phyloP scores from a whole-genome alignment of 306 rosid species.

The Vicia sativa region DNA sequence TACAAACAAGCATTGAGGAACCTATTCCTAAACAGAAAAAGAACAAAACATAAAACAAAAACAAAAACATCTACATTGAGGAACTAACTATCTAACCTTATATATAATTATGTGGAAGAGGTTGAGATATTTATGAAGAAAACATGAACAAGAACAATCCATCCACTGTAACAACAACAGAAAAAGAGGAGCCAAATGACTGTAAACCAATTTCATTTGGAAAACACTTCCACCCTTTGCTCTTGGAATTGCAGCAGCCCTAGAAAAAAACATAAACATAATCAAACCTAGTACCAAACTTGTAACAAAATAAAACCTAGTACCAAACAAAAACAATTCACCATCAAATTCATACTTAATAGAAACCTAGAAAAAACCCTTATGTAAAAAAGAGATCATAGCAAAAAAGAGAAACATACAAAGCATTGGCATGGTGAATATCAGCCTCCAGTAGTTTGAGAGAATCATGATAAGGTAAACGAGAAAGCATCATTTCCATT shows the following conservation, averaged over 20 bases:
- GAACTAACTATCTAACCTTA: slow-evolving; percentile 63
- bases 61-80: neutral
- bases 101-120: slow-evolving; percentile 78
- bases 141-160: slow-evolving; percentile 79
- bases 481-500: slow-evolving; percentile 70
- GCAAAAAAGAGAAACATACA: slow-evolving; percentile 51
- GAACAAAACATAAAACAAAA: slow-evolving; percentile 4
- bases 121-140: slow-evolving; percentile 69
- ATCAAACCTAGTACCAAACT: neutral
- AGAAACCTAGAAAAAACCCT: neutral
- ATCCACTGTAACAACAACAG: slow-evolving; percentile 80
- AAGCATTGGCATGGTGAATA: slow-evolving; percentile 89
- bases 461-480: slow-evolving; percentile 75
- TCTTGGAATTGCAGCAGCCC: slow-evolving; percentile 89
- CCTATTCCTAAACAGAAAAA: slow-evolving; percentile 12
- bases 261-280: slow-evolving; percentile 11
- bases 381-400: neutral
- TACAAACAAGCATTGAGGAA: neutral
- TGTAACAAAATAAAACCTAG: neutral
- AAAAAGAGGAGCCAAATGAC: slow-evolving; percentile 80
- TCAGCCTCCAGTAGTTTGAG: slow-evolving; percentile 83
- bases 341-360: slow-evolving; percentile 9
- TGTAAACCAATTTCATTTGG: slow-evolving; percentile 84
- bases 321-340: slow-evolving; percentile 10
- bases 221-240: slow-evolving; percentile 71